Conservation (phyloP, 495 filamentous ascomycete genomes). For the Tirmania nivea region DNA sequence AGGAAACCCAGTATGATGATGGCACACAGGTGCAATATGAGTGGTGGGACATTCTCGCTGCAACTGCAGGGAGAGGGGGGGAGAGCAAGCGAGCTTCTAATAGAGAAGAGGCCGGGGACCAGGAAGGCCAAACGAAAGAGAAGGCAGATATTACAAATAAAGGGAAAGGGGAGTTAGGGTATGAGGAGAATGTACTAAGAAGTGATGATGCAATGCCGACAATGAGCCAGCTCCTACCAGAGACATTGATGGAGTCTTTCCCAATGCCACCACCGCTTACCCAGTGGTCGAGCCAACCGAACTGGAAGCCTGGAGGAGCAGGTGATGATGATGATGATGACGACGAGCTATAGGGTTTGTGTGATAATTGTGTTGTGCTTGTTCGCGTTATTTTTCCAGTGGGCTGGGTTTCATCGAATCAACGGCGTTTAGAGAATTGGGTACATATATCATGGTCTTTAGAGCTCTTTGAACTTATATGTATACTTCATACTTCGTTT, state of each 20-base stretch:
- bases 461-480: too few relatives aligned
- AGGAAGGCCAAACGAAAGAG: neutral
- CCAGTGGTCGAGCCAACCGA: slow-evolving; percentile 12
- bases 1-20: neutral
- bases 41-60: neutral
- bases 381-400: neutral
- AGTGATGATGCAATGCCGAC: slow-evolving; percentile 1
- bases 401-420: too few relatives aligned
- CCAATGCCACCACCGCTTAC: slow-evolving; percentile 15
- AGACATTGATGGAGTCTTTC: slow-evolving; percentile 17
- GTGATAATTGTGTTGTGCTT: neutral
- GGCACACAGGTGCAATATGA: neutral
- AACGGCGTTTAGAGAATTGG: too few relatives aligned
- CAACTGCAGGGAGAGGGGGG: neutral
- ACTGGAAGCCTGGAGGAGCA: neutral
- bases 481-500: too few relatives aligned
- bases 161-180: neutral
- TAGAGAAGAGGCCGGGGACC: neutral
- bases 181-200: neutral
- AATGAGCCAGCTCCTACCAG: slow-evolving; percentile 13
- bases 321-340: slow-evolving; percentile 8
- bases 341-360: neutral
- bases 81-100: too few relatives aligned
- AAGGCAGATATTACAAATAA: neutral
- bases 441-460: too few relatives aligned